These are phyloP conservation scores for Yueomyces sp. DNA, from an alignment of 1,139 yeast species.

Conservation along the genomic window DNA sequence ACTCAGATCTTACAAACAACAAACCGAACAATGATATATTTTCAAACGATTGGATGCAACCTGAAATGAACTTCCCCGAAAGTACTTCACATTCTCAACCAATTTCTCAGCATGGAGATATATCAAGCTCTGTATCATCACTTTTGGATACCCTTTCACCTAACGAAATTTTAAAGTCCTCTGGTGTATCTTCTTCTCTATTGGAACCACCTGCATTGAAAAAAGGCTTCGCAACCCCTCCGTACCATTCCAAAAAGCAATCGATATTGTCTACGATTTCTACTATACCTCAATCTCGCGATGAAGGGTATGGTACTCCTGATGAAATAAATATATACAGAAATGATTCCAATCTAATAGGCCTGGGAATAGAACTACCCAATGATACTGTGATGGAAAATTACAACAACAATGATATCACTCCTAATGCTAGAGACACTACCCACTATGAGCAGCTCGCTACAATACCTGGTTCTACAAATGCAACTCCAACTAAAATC, in stretches of 20 bases:
- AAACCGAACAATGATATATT: no score
- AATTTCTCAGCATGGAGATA: no score
- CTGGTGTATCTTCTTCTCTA: no score
- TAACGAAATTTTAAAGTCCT: no score
- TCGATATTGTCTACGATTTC: constrained; percentile 9
- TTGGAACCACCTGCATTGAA: no score
- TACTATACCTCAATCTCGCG: constrained; percentile 6
- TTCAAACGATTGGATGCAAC: no score
- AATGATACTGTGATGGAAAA: neutral
- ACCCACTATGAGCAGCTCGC: constrained; percentile 7
- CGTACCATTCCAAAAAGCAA: constrained; percentile 6
- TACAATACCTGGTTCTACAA: constrained; percentile 15
- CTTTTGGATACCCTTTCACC: no score
- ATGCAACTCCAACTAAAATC: constrained; percentile 10
- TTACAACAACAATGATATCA: neutral
- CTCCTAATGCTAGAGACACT: constrained; percentile 5
- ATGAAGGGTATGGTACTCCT: constrained; percentile 1
- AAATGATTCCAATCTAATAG: constrained; percentile 1
- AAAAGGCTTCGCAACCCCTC: no score
- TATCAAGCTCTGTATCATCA: no score
- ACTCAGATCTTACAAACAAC: no score
- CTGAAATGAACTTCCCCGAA: no score
- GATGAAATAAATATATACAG: constrained; percentile 7
- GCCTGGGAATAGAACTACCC: constrained; percentile 3
- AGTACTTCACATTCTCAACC: no score